Evolutionary conservation across 257 asterid genomes (phyloP).

Genomic region (Solanum bulbocastanum): DNA sequence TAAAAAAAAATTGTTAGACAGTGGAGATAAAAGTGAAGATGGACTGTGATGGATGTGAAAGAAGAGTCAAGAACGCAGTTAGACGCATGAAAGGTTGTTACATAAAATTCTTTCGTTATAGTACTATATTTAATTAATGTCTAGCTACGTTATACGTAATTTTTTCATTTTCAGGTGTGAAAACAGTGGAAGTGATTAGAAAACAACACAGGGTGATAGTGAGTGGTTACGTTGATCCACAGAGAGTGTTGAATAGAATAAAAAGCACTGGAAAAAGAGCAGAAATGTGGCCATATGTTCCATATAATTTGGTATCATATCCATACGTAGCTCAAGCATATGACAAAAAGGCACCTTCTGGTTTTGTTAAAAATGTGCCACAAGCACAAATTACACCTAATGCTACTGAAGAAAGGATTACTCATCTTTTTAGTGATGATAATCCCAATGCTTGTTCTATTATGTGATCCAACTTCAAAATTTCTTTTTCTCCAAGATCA

Average conservation of each 20-base stretch:
- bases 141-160: background rate
- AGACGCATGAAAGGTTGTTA: slow-evolving; percentile 53
- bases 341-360: slow-evolving; percentile 75
- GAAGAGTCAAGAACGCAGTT: slow-evolving; percentile 73
- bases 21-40: slow-evolving; percentile 84
- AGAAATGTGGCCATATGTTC: slow-evolving; percentile 81
- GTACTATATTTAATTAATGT: no score
- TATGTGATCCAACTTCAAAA: slow-evolving; percentile 26
- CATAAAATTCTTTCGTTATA: background rate
- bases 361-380: slow-evolving; percentile 45
- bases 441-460: slow-evolving; percentile 79
- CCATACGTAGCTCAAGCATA: slow-evolving; percentile 65
- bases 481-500: background rate
- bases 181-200: slow-evolving; percentile 50
- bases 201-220: slow-evolving; percentile 65
- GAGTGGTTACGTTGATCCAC: slow-evolving; percentile 60
- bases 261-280: slow-evolving; percentile 80
- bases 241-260: slow-evolving; percentile 52
- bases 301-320: slow-evolving; percentile 52
- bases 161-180: slow-evolving; percentile 44
- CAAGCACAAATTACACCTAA: slow-evolving; percentile 38
- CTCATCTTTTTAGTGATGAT: slow-evolving; percentile 67
- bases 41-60: slow-evolving; percentile 96
- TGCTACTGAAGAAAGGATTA: slow-evolving; percentile 45
- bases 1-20: slow-evolving; percentile 27